Conservation (phyloP, 2,329 filamentous ascomycete species). For the Aspergillus amoenus region DNA sequence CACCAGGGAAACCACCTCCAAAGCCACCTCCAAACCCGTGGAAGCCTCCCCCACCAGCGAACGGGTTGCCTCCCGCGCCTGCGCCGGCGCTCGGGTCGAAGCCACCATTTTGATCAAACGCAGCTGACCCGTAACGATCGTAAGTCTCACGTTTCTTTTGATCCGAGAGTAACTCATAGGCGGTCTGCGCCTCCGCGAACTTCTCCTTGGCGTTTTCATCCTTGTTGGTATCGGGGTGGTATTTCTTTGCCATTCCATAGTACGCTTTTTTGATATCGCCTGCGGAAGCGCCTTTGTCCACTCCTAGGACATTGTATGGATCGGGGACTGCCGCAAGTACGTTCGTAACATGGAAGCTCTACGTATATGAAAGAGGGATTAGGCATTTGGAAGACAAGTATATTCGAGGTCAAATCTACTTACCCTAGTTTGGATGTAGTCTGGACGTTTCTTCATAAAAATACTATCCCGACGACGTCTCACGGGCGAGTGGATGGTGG, state of each 20-base stretch:
- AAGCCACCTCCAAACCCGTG: constrained; percentile 60
- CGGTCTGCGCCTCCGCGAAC: constrained; percentile 87
- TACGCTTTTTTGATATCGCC: constrained; percentile 97
- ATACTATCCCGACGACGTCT: constrained; percentile 28
- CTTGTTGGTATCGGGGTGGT: constrained; percentile 97
- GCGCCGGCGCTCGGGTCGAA: constrained; percentile 70
- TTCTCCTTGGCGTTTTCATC: constrained; percentile 90
- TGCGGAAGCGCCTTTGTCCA: constrained; percentile 75
- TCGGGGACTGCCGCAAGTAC: constrained; percentile 72
- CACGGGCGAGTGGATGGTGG: constrained; percentile 24
- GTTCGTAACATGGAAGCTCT: constrained; percentile 47
- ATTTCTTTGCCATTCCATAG: constrained; percentile 96
- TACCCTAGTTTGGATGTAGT: constrained; percentile 33
- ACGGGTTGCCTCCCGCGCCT: constrained; percentile 49
- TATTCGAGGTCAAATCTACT: constrained; percentile 2
- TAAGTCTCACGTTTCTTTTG: constrained; percentile 89
- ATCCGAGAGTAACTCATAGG: constrained; percentile 92
- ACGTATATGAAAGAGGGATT: constrained; percentile 6
- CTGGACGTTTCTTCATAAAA: constrained; percentile 24
- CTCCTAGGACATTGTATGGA: constrained; percentile 84
- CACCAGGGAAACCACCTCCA: constrained; percentile 56
- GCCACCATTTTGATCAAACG: constrained; percentile 64
- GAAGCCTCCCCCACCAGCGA: constrained; percentile 62
- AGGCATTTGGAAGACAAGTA: constrained; percentile 4
- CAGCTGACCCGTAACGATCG: constrained; percentile 85